phyloP scores from a whole-genome alignment of 495 filamentous ascomycete species.

The Neurospora terricola region DNA sequence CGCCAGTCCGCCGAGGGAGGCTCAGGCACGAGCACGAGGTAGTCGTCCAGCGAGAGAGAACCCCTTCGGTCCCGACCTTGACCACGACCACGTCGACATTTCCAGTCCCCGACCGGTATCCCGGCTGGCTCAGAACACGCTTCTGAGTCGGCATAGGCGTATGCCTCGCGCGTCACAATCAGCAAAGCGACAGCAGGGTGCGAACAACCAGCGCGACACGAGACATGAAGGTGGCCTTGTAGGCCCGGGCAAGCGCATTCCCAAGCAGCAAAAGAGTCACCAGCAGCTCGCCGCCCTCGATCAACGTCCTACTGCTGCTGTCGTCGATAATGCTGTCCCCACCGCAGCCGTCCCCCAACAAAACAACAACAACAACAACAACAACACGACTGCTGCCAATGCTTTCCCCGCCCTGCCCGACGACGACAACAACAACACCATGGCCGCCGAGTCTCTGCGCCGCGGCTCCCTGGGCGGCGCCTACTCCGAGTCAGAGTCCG shows the following conservation, averaged over 20 bases:
- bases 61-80: not conserved
- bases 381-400: slow-evolving; percentile 13
- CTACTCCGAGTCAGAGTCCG: slow-evolving; percentile 40
- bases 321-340: slow-evolving; percentile 24
- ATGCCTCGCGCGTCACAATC: slow-evolving; percentile 64
- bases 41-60: not conserved
- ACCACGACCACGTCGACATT: not conserved
- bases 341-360: slow-evolving; percentile 22
- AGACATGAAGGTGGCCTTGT: slow-evolving; percentile 82
- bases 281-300: slow-evolving; percentile 28
- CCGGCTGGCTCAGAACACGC: slow-evolving; percentile 40
- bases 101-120: not conserved
- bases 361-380: not conserved
- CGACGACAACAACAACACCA: slow-evolving; percentile 32
- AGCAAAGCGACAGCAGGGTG: slow-evolving; percentile 57
- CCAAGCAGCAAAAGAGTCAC: slow-evolving; percentile 37
- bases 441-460: slow-evolving; percentile 28
- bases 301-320: slow-evolving; percentile 11
- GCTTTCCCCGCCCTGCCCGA: slow-evolving; percentile 24
- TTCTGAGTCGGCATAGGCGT: slow-evolving; percentile 44
- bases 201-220: slow-evolving; percentile 60
- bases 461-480: slow-evolving; percentile 32
- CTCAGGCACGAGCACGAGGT: not conserved
- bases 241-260: slow-evolving; percentile 72
- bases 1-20: not conserved